A percentile compares a stretch with the other conserved stretches of the same genome.
phyloP scores from a whole-genome alignment of 2,329 filamentous ascomycete genomes.

The Aspergillus transmontanensis region DNA sequence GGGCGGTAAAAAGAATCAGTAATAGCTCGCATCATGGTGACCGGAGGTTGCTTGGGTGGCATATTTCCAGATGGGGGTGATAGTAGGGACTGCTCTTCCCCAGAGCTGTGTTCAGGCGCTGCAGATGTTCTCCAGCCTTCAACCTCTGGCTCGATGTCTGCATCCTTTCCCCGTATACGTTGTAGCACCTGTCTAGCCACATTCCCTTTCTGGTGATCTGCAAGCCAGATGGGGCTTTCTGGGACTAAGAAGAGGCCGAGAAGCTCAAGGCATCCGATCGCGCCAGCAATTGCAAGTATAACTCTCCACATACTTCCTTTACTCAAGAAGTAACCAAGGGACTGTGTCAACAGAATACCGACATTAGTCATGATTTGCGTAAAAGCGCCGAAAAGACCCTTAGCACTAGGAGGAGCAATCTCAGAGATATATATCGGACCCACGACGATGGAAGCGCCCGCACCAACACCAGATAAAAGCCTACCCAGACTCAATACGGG shows the following conservation, averaged over 20 bases:
- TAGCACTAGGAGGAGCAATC: conserved; percentile 72
- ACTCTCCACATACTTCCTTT: conserved; percentile 77
- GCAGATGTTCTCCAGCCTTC: conserved; percentile 56
- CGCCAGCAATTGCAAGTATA: conserved; percentile 73
- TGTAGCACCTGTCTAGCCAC: conserved; percentile 70
- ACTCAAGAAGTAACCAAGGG: conserved; percentile 85
- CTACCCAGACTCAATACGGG: conserved; percentile 71
- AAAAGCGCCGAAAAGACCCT: conserved; percentile 76
- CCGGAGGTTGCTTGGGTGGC: conserved; percentile 67
- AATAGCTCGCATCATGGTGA: conserved; percentile 68
- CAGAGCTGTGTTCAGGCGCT: conserved; percentile 30
- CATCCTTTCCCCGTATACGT: conserved; percentile 70
- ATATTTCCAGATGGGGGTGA: conserved; percentile 58
- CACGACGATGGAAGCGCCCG: conserved; percentile 87
- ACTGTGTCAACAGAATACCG: conserved; percentile 82
- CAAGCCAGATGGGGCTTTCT: conserved; percentile 88
- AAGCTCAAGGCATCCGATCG: conserved; percentile 68
- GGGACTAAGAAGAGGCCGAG: conserved; percentile 74
- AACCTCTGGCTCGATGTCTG: conserved; percentile 74
- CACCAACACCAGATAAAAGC: conserved; percentile 78
- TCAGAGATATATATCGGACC: conserved; percentile 95
- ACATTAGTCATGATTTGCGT: conserved; percentile 94
- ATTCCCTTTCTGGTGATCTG: conserved; percentile 62
- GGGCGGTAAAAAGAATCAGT: conserved; percentile 68
- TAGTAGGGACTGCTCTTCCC: conserved; percentile 74